Conservation (phyloP, 2,329 filamentous ascomycete species). For the Falciphora oryzae region DNA sequence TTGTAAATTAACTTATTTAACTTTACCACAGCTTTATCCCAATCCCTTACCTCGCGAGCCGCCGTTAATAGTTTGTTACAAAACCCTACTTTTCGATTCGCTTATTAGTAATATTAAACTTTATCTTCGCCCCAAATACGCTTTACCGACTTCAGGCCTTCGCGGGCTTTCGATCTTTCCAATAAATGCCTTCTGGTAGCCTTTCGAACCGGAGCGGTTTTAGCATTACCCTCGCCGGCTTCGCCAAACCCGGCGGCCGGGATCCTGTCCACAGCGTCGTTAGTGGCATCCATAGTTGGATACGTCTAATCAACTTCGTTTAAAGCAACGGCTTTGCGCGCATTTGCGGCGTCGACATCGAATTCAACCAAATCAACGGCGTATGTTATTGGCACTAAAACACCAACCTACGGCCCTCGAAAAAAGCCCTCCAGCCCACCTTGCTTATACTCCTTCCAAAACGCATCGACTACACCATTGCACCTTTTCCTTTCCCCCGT, state of each 20-base stretch:
- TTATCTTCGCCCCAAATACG: not conserved
- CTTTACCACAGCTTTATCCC: not conserved
- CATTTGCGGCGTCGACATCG: too few species aligned
- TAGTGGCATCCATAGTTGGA: not conserved
- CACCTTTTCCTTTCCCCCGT: not conserved
- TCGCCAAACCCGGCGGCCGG: not conserved
- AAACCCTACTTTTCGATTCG: not conserved
- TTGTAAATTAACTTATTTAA: not conserved
- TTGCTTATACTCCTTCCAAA: not conserved
- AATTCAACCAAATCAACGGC: not conserved
- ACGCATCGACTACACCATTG: not conserved
- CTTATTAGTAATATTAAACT: not conserved
- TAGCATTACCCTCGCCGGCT: not conserved
- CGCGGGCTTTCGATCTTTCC: not conserved
- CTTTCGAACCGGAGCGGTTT: too few species aligned
- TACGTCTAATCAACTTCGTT: not conserved
- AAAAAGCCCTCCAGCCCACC: not conserved
- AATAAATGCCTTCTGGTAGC: not conserved
- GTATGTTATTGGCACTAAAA: not conserved
- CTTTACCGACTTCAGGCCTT: not conserved
- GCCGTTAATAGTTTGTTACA: not conserved
- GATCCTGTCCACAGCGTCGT: not conserved
- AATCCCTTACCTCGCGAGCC: not conserved
- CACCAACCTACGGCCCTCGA: not conserved
- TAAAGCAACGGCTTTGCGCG: too few species aligned